phyloP scores from a whole-genome alignment of 176 grass and related monocot genomes.

The Eragrostis curvula region DNA sequence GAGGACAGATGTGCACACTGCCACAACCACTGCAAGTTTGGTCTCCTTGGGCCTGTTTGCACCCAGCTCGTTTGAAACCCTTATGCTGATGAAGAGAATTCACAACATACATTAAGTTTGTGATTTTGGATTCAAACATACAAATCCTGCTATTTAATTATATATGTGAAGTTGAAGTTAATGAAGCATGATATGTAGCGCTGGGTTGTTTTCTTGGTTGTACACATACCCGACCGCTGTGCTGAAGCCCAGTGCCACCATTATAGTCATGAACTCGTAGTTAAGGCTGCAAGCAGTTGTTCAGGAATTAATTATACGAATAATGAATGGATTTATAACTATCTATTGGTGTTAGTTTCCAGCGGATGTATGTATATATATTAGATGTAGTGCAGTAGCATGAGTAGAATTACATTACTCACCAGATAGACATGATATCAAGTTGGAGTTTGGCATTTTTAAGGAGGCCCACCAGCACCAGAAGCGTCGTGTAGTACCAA shows the following conservation, averaged over 20 bases:
- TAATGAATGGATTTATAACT: too few relatives aligned
- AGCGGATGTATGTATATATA: too few relatives aligned
- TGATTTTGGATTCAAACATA: too few relatives aligned
- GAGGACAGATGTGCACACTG: conserved; percentile 54
- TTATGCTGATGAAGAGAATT: conserved; percentile 46
- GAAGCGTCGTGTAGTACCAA: conserved; percentile 73
- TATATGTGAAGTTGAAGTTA: too few relatives aligned
- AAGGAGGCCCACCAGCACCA: conserved; percentile 72
- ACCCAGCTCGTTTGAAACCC: conserved; percentile 86
- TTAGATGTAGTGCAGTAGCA: too few relatives aligned
- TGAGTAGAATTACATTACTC: neutral
- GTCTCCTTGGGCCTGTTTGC: conserved; percentile 60
- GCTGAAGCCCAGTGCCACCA: conserved; percentile 81
- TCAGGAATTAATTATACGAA: neutral
- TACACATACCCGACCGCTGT: conserved; percentile 66
- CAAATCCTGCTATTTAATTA: neutral
- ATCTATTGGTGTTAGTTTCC: too few relatives aligned
- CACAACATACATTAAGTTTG: too few relatives aligned
- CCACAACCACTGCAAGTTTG: conserved; percentile 60
- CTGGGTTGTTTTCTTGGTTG: too few relatives aligned
- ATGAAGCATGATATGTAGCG: too few relatives aligned
- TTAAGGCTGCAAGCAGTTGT: conserved; percentile 62
- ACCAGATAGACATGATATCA: conserved; percentile 76
- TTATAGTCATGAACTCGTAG: conserved; percentile 73
- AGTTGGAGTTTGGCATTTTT: conserved; percentile 60